These are phyloP conservation scores for Plasmodium falciparum DNA, from an alignment of 169 alveolate species.

Conservation along the genomic window DNA sequence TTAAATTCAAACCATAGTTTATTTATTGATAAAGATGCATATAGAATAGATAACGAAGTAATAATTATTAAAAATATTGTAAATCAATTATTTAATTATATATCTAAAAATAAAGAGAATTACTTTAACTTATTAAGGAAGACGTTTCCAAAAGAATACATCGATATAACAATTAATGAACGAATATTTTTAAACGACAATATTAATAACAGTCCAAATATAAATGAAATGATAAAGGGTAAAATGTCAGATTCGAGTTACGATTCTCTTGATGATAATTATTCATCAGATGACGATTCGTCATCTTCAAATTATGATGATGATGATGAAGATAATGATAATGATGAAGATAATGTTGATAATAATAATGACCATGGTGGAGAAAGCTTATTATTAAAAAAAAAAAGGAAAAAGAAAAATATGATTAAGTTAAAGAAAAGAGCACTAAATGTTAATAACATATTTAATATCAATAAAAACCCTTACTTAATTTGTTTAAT, in stretches of 20 bases:
- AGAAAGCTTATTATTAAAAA: too few species aligned
- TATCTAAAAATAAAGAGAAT: constrained; percentile 58
- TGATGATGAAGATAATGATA: too few species aligned
- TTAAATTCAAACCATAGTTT: constrained; percentile 66
- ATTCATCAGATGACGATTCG: not conserved
- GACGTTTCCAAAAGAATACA: constrained; percentile 10
- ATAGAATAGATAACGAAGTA: constrained; percentile 62
- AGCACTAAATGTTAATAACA: constrained; percentile 9
- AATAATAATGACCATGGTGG: too few species aligned
- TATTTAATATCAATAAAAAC: constrained; percentile 55
- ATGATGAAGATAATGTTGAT: too few species aligned
- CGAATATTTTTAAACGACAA: constrained; percentile 38
- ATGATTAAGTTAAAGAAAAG: not conserved
- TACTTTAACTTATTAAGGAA: constrained; percentile 49
- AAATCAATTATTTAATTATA: constrained; percentile 46
- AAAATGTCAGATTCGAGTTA: constrained; percentile 12
- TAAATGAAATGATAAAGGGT: constrained; percentile 28
- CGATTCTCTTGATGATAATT: not conserved
- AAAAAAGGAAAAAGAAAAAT: too few species aligned
- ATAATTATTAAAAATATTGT: constrained; percentile 58
- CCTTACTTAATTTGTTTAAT: constrained; percentile 77
- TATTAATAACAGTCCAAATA: not conserved
- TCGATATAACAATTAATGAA: constrained; percentile 25
- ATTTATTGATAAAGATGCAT: constrained; percentile 69
- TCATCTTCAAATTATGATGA: not conserved